Conservation (phyloP, 192 early-diverging fungal genomes). For the Kappamyces sp. region DNA sequence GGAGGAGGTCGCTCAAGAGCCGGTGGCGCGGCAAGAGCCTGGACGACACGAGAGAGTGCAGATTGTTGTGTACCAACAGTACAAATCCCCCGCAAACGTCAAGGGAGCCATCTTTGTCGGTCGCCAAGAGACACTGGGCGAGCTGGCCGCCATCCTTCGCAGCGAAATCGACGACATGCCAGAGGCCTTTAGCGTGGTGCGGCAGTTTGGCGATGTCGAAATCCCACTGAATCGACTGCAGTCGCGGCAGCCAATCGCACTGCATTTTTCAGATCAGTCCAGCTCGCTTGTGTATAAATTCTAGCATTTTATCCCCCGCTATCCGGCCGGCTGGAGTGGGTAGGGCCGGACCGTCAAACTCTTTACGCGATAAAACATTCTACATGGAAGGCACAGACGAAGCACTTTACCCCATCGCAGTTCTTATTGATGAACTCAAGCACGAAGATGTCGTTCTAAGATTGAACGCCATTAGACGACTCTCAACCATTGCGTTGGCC, state of each 20-base stretch:
- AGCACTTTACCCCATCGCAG: constrained; percentile 78
- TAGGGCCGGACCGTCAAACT: background rate
- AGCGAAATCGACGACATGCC: no score
- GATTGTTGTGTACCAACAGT: no score
- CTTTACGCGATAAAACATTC: background rate
- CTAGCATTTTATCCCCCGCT: background rate
- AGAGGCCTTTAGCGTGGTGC: no score
- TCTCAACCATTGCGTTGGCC: constrained; percentile 83
- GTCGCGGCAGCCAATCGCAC: background rate
- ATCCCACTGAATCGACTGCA: background rate
- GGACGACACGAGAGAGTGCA: no score
- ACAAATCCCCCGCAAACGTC: no score
- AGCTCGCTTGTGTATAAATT: background rate
- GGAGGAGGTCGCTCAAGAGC: no score
- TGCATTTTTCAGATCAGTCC: background rate
- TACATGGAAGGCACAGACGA: constrained; percentile 35
- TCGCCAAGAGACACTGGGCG: no score
- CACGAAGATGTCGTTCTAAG: constrained; percentile 84
- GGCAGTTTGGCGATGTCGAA: background rate
- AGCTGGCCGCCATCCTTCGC: no score
- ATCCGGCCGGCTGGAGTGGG: background rate
- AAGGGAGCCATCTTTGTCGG: no score
- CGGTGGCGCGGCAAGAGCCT: no score
- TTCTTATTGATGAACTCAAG: constrained; percentile 88
- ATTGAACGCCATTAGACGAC: constrained; percentile 74